phyloP scores from a whole-genome alignment of 495 filamentous ascomycete genomes.

The Penicillium ucsense region DNA sequence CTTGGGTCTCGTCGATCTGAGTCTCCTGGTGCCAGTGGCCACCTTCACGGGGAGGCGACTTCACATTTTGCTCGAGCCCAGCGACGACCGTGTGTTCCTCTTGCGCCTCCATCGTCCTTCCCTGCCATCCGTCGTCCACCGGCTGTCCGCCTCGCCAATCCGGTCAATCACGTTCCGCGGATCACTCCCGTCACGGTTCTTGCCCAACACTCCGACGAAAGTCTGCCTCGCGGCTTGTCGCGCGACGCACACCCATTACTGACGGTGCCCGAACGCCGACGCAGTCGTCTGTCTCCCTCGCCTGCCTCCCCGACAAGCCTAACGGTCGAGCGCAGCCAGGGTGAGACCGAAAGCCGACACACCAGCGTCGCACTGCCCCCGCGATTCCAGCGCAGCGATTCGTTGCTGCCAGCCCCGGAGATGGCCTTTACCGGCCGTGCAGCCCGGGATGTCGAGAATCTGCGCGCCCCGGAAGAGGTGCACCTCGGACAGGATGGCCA shows the following conservation, averaged over 20 bases:
- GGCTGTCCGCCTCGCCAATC: constrained; percentile 36
- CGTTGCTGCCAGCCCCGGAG: constrained; percentile 30
- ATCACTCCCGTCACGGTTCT: constrained; percentile 30
- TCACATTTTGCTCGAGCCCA: constrained; percentile 18
- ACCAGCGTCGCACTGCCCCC: constrained; percentile 60
- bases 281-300: constrained; percentile 42
- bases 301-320: constrained; percentile 51
- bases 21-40: not conserved
- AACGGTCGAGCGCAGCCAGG: constrained; percentile 53
- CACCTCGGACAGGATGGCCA: constrained; percentile 20
- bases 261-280: constrained; percentile 56
- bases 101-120: constrained; percentile 19
- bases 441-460: constrained; percentile 19
- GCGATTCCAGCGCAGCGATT: constrained; percentile 36
- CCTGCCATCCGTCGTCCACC: constrained; percentile 26
- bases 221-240: constrained; percentile 24
- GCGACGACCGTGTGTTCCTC: constrained; percentile 18
- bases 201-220: constrained; percentile 29
- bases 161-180: constrained; percentile 41
- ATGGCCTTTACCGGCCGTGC: constrained; percentile 29
- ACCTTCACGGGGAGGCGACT: constrained; percentile 19
- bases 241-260: constrained; percentile 60
- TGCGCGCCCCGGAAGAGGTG: constrained; percentile 25
- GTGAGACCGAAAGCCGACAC: constrained; percentile 45
- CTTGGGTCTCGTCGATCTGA: not conserved